These are phyloP conservation scores for Penicillium polonicum DNA, from an alignment of 2,329 filamentous ascomycete species.

Conservation along the genomic window DNA sequence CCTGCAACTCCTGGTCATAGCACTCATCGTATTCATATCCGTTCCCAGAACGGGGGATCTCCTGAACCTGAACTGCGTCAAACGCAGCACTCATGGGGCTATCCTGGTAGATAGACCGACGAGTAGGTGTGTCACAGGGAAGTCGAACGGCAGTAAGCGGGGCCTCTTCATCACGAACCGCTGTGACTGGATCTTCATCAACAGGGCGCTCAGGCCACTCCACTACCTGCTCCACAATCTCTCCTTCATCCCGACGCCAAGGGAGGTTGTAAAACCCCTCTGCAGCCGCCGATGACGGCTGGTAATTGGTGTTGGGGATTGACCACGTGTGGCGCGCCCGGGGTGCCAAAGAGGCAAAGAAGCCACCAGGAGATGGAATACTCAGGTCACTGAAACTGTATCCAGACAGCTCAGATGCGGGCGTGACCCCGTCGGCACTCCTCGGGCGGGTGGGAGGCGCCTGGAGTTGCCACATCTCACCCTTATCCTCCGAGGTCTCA, in stretches of 20 bases:
- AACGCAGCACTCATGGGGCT: constrained; percentile 30
- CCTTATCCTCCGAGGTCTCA: constrained; percentile 49
- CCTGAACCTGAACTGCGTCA: constrained; percentile 42
- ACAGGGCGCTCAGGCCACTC: constrained; percentile 52
- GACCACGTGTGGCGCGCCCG: constrained; percentile 81
- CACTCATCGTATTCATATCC: constrained; percentile 66
- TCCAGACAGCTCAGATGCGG: constrained; percentile 59
- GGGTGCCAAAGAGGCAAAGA: constrained; percentile 81
- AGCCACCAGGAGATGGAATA: constrained; percentile 86
- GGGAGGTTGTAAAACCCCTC: constrained; percentile 87
- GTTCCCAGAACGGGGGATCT: constrained; percentile 61
- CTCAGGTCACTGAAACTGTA: constrained; percentile 77
- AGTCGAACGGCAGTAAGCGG: constrained; percentile 49
- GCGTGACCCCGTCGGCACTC: constrained; percentile 46
- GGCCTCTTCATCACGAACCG: constrained; percentile 32
- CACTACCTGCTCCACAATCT: constrained; percentile 66
- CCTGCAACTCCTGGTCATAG: constrained; percentile 71
- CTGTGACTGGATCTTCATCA: constrained; percentile 36
- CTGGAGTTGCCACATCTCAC: constrained; percentile 64
- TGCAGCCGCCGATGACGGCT: constrained; percentile 84
- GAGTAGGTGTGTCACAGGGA: constrained; percentile 39
- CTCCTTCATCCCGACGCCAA: constrained; percentile 58
- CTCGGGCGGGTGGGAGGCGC: constrained; percentile 49
- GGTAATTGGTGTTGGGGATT: constrained; percentile 54
- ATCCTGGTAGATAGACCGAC: constrained; percentile 21